Conservation (phyloP, 116 monocot species). For the Cymodocea nodosa region DNA sequence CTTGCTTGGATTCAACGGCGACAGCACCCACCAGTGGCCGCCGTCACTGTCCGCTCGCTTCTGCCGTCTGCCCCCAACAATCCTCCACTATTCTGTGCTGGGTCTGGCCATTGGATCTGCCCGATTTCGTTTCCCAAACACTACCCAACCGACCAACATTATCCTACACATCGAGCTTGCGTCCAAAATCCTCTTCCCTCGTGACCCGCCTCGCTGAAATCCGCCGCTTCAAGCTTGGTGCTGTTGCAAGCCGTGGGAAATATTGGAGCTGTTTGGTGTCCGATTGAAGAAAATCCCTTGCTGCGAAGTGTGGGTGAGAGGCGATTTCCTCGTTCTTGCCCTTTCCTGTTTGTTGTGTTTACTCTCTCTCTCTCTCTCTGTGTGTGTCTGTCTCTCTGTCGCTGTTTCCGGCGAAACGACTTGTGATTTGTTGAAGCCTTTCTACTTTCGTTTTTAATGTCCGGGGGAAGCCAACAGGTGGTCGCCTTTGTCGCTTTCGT, state of each 20-base stretch:
- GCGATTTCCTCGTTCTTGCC: background rate
- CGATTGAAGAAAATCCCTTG: background rate
- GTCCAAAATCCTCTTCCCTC: background rate
- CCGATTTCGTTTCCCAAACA: background rate
- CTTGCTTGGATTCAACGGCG: constrained; percentile 1
- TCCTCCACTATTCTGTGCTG: no score
- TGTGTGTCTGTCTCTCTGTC: background rate
- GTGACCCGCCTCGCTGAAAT: background rate
- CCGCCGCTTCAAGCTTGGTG: background rate
- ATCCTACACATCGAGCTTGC: background rate
- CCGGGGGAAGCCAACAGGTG: no score
- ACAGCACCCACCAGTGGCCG: background rate
- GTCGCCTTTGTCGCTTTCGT: no score
- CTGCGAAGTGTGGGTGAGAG: background rate
- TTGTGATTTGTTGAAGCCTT: background rate
- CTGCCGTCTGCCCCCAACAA: background rate
- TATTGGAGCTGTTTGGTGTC: background rate
- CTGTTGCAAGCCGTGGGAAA: background rate
- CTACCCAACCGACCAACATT: background rate
- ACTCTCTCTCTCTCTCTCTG: no score
- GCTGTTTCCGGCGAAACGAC: background rate
- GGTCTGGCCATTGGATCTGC: background rate
- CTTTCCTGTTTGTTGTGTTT: background rate
- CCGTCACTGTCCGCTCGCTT: background rate
- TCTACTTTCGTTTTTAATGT: no score